A percentile compares a stretch with the other conserved stretches of the same genome.
phyloP scores from a whole-genome alignment of 2,329 filamentous ascomycete genomes.

The Emmonsia crescens region DNA sequence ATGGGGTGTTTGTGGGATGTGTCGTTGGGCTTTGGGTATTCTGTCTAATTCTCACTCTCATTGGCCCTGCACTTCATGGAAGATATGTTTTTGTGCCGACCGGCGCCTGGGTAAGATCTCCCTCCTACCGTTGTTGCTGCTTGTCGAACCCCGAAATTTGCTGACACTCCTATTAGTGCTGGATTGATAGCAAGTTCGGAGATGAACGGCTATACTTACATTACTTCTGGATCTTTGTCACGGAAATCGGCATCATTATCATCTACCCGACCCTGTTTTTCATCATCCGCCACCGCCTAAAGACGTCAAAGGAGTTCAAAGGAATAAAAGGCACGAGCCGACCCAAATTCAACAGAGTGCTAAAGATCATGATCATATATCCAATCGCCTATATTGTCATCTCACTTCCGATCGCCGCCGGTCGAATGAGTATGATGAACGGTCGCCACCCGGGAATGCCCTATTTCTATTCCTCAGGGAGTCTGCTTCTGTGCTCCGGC shows the following conservation, averaged over 20 bases:
- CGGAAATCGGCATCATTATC: constrained; percentile 40
- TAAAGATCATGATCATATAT: constrained; percentile 38
- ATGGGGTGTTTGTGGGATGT: constrained; percentile 32
- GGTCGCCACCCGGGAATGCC: constrained; percentile 24
- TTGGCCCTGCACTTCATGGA: background rate
- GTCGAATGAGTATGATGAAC: constrained; percentile 31
- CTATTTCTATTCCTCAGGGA: constrained; percentile 42
- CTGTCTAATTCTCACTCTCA: constrained; percentile 32
- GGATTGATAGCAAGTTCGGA: constrained; percentile 35
- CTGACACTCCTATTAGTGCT: constrained; percentile 27
- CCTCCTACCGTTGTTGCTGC: background rate
- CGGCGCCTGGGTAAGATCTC: background rate
- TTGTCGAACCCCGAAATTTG: background rate
- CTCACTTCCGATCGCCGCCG: constrained; percentile 51
- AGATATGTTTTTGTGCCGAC: background rate
- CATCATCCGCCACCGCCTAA: constrained; percentile 35
- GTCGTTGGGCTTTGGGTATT: constrained; percentile 38
- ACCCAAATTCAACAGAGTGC: constrained; percentile 23
- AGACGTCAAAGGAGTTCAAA: constrained; percentile 25
- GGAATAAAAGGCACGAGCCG: background rate
- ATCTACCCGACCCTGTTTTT: constrained; percentile 41
- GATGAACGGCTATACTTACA: constrained; percentile 39
- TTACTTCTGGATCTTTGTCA: constrained; percentile 44
- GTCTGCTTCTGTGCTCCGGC: constrained; percentile 47
- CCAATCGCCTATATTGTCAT: constrained; percentile 46